Conservation (phyloP, 805 yeast genomes). For the Grigorovia humatica region DNA sequence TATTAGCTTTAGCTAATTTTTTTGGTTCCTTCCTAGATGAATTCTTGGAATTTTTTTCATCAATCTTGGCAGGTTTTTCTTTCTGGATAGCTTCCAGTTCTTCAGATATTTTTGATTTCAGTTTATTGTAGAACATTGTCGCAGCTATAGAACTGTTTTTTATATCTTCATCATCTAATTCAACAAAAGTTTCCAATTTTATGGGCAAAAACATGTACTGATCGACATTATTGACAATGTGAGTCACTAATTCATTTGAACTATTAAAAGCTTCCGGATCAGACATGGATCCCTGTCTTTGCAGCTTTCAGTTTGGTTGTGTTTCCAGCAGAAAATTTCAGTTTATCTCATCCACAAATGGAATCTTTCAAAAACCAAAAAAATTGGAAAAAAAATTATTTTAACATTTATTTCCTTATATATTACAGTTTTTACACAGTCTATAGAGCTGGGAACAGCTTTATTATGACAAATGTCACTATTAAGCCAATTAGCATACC, state of each 20-base stretch:
- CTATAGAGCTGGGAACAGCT: conserved; percentile 31
- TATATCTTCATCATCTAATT: neutral
- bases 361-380: too few relatives aligned
- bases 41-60: neutral
- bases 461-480: conserved; percentile 28
- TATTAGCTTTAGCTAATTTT: too few relatives aligned
- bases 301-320: too few relatives aligned
- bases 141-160: neutral
- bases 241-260: neutral
- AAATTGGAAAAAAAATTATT: too few relatives aligned
- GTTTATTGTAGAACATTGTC: neutral
- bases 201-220: neutral
- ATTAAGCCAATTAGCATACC: conserved; percentile 26
- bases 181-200: neutral
- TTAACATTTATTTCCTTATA: too few relatives aligned
- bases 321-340: too few relatives aligned
- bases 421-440: neutral
- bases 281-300: too few relatives aligned
- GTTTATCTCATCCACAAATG: too few relatives aligned
- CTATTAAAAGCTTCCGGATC: neutral
- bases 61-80: too few relatives aligned
- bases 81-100: neutral
- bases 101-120: neutral
- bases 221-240: neutral
- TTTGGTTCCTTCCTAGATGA: too few relatives aligned